phyloP scores from a whole-genome alignment of 176 grass and related monocot genomes.

The Aegilops bicornis region DNA sequence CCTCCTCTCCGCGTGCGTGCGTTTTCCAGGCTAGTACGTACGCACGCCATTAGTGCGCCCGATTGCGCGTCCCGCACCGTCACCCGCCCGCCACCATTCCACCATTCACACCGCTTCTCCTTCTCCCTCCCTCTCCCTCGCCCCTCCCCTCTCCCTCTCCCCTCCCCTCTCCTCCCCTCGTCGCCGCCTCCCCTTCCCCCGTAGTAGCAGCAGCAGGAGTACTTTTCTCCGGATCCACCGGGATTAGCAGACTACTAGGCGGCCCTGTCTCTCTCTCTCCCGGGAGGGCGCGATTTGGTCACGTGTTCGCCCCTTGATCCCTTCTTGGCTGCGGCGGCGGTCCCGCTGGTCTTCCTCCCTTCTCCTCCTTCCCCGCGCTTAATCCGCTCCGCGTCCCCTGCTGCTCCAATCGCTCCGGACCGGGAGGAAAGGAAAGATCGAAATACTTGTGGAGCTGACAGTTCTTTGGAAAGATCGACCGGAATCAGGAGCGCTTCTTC shows the following conservation, averaged over 20 bases:
- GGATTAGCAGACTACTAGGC: too few species aligned
- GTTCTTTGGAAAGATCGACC: background rate
- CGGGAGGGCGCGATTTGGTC: too few species aligned
- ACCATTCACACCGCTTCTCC: background rate
- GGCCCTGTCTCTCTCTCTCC: too few species aligned
- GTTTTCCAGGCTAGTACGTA: too few species aligned
- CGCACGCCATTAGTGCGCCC: background rate
- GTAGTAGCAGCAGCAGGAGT: too few species aligned
- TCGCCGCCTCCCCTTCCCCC: background rate
- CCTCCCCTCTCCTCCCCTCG: too few species aligned
- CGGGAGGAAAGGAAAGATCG: background rate
- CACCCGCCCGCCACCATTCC: background rate
- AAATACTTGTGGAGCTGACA: background rate
- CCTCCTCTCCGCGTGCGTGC: background rate
- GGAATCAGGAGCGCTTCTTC: background rate
- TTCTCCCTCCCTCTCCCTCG: too few species aligned
- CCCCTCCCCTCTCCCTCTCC: background rate
- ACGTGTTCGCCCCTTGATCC: slow-evolving; percentile 10
- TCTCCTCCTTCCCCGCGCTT: slow-evolving; percentile 7
- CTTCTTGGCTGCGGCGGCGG: slow-evolving; percentile 26
- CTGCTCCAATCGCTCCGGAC: background rate
- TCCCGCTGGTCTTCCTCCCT: background rate
- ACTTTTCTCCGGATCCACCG: too few species aligned
- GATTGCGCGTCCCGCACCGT: slow-evolving; percentile 20
- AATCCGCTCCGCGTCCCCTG: background rate